Conservation (phyloP, 2,329 filamentous ascomycete genomes). For the Lachnellula arida region DNA sequence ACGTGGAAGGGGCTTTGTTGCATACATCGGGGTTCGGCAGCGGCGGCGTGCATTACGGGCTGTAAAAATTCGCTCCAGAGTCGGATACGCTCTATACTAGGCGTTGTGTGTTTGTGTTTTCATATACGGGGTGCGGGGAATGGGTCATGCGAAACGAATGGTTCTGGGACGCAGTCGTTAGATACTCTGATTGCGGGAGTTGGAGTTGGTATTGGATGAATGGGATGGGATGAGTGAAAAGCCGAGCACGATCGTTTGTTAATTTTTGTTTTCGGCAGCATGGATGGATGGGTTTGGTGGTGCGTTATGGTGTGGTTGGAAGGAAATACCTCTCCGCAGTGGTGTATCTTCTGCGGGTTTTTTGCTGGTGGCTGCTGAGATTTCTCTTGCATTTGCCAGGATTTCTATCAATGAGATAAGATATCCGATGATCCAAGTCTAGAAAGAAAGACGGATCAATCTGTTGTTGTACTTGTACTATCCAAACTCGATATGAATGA, state of each 20-base stretch:
- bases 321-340: constrained; percentile 15
- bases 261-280: not conserved
- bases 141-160: not conserved
- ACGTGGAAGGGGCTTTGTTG: not conserved
- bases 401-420: constrained; percentile 15
- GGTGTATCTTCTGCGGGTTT: not conserved
- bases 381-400: not conserved
- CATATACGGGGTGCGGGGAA: not conserved
- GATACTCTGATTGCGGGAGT: constrained; percentile 3
- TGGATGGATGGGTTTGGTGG: not conserved
- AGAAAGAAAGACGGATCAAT: constrained; percentile 6
- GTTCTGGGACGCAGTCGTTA: not conserved
- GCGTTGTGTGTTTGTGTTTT: constrained; percentile 13
- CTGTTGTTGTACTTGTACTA: constrained; percentile 21
- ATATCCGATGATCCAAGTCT: constrained; percentile 18
- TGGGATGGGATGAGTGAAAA: constrained; percentile 5
- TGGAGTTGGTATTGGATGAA: constrained; percentile 4
- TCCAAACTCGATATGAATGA: constrained; percentile 3
- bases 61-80: constrained; percentile 8
- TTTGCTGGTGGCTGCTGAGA: not conserved
- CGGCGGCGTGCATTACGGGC: constrained; percentile 16
- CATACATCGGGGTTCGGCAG: constrained; percentile 5
- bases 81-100: constrained; percentile 16
- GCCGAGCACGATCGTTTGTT: not conserved
- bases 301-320: constrained; percentile 4